A percentile compares a stretch with the other conserved stretches of the same genome.
Conservation (phyloP, 148 eudicot genomes). For the Pharnaceum exiguum region DNA sequence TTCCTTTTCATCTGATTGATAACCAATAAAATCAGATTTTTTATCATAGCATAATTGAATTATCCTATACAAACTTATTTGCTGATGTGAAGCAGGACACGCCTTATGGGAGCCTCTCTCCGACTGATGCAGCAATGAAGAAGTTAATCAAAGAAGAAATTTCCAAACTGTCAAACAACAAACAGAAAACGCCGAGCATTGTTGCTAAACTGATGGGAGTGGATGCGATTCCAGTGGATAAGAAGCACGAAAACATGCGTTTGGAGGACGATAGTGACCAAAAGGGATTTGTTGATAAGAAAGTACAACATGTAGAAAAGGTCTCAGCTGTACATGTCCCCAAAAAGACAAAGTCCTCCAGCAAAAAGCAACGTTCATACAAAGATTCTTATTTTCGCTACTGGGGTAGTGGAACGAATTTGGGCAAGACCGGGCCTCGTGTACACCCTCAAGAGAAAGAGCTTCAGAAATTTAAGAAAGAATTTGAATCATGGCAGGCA, state of each 20-base stretch:
- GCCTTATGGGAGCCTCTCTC: constrained; percentile 34
- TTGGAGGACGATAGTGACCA: constrained; percentile 28
- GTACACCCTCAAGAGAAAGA: constrained; percentile 99
- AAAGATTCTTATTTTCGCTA: constrained; percentile 32
- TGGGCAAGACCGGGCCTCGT: constrained; percentile 53
- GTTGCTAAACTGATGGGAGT: constrained; percentile 97
- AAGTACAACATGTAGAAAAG: constrained; percentile 34
- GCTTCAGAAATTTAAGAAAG: constrained; percentile 91
- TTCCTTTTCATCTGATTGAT: too few relatives aligned
- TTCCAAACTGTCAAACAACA: constrained; percentile 41
- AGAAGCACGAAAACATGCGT: constrained; percentile 24
- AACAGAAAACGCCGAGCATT: constrained; percentile 61
- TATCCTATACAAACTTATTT: neutral
- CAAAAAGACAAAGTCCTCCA: constrained; percentile 35
- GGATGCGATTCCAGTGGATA: constrained; percentile 58
- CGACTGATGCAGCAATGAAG: constrained; percentile 68
- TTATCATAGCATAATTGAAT: neutral
- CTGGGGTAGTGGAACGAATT: constrained; percentile 36
- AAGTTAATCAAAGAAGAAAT: constrained; percentile 67
- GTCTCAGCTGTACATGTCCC: constrained; percentile 25
- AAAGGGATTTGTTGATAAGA: constrained; percentile 13
- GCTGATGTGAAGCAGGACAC: constrained; percentile 33
- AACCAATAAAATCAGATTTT: too few relatives aligned
- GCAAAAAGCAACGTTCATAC: constrained; percentile 26
- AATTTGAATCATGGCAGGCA: constrained; percentile 95